Percentiles rank a stretch among this genome's conserved stretches.
Evolutionary conservation across 192 early-diverging fungal genomes (phyloP).

Genomic region (Phlyctochytrium planicorne): DNA sequence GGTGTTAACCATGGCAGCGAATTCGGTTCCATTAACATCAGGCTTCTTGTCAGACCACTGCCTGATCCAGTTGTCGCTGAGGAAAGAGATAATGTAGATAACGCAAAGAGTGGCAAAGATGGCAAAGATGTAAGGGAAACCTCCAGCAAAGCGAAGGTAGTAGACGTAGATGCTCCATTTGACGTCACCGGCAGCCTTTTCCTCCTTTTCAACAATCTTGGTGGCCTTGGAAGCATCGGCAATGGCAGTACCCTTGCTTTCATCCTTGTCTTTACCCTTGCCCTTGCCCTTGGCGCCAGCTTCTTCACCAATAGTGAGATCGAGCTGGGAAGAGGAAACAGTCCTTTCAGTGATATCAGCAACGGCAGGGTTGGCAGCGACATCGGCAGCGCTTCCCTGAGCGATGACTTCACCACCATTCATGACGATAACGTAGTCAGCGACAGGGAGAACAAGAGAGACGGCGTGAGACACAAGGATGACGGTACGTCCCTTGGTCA

Average conservation of each 20-base stretch:
- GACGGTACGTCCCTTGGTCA: slow-evolving; percentile 70
- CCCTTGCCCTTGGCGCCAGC: background rate
- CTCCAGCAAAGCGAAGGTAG: slow-evolving; percentile 45
- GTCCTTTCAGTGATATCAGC: slow-evolving; percentile 18
- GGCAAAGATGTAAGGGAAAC: slow-evolving; percentile 24
- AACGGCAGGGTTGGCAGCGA: slow-evolving; percentile 16
- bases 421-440: slow-evolving; percentile 48
- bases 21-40: no score
- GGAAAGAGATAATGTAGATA: slow-evolving; percentile 20
- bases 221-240: slow-evolving; percentile 23
- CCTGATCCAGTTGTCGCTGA: slow-evolving; percentile 45
- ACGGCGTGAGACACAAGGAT: slow-evolving; percentile 84
- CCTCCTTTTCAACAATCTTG: slow-evolving; percentile 45
- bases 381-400: slow-evolving; percentile 34
- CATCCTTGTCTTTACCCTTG: slow-evolving; percentile 6
- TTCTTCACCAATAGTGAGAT: background rate
- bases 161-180: slow-evolving; percentile 30
- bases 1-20: no score
- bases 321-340: background rate
- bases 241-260: slow-evolving; percentile 23
- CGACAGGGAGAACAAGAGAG: slow-evolving; percentile 37
- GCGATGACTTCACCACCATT: slow-evolving; percentile 31
- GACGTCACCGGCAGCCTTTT: slow-evolving; percentile 38
- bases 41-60: slow-evolving; percentile 30
- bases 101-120: slow-evolving; percentile 18